Evolutionary conservation across 164 flowering plant genomes (phyloP), one percentile per base, ranked within the genome.

Genomic region (Liriodendron chinense): DNA sequence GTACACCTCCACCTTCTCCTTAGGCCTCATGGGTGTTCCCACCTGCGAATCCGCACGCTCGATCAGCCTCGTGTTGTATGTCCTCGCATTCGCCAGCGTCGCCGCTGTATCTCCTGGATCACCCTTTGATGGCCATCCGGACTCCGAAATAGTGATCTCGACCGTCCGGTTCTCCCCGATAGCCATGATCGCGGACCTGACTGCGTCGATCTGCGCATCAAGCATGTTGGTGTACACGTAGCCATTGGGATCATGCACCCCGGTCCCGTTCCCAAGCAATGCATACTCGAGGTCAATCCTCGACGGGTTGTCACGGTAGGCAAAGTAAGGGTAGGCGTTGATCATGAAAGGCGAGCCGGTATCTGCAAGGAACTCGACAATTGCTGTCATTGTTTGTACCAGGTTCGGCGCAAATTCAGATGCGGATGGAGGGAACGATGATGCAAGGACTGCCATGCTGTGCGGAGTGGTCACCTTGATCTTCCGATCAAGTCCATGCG

Each of bases 71-170:
- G 81, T 74, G 68, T 89, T 90, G 72, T 91, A 91, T 0, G 84
- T 81, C 83, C 73, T 77, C 1, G 96, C 92, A 56, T 91, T 87
- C 3, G 83, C 83, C 49, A 81, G 83, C 9, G 90, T 87, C 14
- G 92, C 92, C 1, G 85, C 90, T 0, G n/a, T 12, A 0, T 88
- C 92, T 0, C 80, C 82, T 0, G 77, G 7, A 0, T 81, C 86
- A 0, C 95, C 92, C 75, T 83, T 87, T 4, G 96, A 90, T 23
- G 96, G 94, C 96, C 96, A 91, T 14, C 96, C 96, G 0, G 96
- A 81, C 71, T 91, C 96, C 10, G 92, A 86, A 0, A 89, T 75
- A 0, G 79, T 74, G 8, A 91, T 82, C 25, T 76, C 71, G 0
- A 91, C 48, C 28, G 84, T 71, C 65, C 81, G 75, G 34, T 85